These are phyloP conservation scores for Leishmania amazonensis DNA, from an alignment of 208 protist species.

Conservation along the genomic window DNA sequence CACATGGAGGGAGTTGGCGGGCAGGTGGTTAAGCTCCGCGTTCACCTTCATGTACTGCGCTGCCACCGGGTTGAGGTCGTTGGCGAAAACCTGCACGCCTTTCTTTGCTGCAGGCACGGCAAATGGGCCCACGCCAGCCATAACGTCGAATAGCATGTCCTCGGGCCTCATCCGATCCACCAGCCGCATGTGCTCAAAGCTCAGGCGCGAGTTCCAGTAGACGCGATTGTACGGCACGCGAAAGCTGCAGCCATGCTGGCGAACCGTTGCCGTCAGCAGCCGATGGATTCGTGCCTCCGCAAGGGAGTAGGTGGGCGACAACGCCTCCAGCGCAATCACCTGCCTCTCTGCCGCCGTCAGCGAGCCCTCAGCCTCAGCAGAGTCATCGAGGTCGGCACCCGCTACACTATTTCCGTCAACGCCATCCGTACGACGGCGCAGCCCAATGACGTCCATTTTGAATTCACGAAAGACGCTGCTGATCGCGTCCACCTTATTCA, in stretches of 20 bases:
- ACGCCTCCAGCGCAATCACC: conserved; percentile 16
- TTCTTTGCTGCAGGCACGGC: conserved; percentile 94
- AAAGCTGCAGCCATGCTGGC: conserved; percentile 95
- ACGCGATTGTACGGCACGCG: conserved; percentile 96
- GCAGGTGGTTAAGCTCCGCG: conserved; percentile 85
- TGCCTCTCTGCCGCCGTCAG: conserved; percentile 34
- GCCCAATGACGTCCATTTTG: conserved; percentile 96
- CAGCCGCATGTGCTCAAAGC: conserved; percentile 94
- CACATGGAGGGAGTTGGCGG: conserved; percentile 42
- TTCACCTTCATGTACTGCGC: conserved; percentile 94
- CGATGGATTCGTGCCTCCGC: conserved; percentile 34
- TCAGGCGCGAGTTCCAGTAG: conserved; percentile 98
- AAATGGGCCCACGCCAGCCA: conserved; percentile 98
- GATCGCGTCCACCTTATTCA: conserved; percentile 97
- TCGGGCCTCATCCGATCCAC: conserved; percentile 71
- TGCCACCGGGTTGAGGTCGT: conserved; percentile 97
- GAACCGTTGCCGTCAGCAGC: conserved; percentile 73
- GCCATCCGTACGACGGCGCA: conserved; percentile 41
- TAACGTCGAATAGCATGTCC: conserved; percentile 94
- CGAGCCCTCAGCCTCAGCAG: not conserved
- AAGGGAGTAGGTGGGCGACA: not conserved
- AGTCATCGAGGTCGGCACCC: not conserved
- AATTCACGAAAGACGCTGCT: conserved; percentile 96
- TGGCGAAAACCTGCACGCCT: conserved; percentile 91
- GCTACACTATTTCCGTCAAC: not conserved